Evolutionary conservation across 768 basidiomycete species (phyloP).

Genomic region (Leccinum obscurum): DNA sequence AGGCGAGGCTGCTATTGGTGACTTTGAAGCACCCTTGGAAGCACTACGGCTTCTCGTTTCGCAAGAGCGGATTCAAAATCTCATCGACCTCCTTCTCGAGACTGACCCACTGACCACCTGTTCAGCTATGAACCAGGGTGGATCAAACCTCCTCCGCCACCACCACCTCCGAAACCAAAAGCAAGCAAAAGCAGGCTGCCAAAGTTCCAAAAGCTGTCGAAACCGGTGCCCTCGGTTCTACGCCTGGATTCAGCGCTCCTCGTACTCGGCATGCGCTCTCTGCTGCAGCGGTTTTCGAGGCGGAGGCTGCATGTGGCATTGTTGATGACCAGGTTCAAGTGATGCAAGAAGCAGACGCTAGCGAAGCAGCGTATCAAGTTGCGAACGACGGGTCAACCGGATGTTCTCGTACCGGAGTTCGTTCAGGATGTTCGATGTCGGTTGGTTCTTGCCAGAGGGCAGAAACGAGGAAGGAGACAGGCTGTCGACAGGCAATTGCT

Average conservation of each 20-base stretch:
- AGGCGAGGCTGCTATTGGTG: conserved; percentile 1
- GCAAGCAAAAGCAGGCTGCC: conserved; percentile 39
- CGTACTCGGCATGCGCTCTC: conserved; percentile 47
- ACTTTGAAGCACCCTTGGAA: conserved; percentile 65
- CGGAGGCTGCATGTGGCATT: conserved; percentile 20
- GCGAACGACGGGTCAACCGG: conserved; percentile 31
- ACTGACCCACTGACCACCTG: conserved; percentile 60
- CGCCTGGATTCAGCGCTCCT: conserved; percentile 49
- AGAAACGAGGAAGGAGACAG: conserved; percentile 60
- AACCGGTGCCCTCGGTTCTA: conserved; percentile 35
- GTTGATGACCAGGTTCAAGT: conserved; percentile 11
- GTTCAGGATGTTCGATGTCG: conserved; percentile 80
- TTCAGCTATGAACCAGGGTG: conserved; percentile 67
- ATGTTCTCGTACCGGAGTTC: conserved; percentile 58
- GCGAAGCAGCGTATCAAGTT: conserved; percentile 19
- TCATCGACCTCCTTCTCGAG: conserved; percentile 54
- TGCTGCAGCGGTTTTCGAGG: conserved; percentile 46
- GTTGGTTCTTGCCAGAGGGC: conserved; percentile 83
- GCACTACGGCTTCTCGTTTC: conserved; percentile 58
- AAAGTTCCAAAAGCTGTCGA: conserved; percentile 22
- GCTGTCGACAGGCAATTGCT: conserved; percentile 43
- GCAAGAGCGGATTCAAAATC: conserved; percentile 50
- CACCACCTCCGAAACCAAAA: conserved; percentile 46
- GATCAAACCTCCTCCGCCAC: conserved; percentile 60
- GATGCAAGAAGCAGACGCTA: conserved; percentile 6